Evolutionary conservation across 2,329 filamentous ascomycete species (phyloP).

Genomic region (Cordyceps militaris): DNA sequence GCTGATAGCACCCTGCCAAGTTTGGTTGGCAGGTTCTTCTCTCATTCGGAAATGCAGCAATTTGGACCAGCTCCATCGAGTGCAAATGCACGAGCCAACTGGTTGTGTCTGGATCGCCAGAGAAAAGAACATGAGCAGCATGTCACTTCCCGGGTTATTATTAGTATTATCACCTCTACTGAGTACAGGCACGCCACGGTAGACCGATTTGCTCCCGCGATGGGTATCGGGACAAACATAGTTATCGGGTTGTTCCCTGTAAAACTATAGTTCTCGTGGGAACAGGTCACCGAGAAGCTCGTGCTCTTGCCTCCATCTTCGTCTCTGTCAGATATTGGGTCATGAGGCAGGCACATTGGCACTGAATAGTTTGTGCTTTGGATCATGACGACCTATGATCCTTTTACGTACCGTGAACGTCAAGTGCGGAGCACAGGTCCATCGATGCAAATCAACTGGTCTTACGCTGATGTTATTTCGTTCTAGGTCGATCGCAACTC

Average conservation of each 20-base stretch:
- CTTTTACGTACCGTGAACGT: neutral
- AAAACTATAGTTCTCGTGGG: neutral
- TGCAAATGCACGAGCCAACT: constrained; percentile 1
- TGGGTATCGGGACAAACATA: neutral
- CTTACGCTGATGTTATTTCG: neutral
- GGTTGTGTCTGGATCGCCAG: neutral
- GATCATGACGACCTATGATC: neutral
- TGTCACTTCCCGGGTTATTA: neutral
- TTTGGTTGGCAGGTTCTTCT: neutral
- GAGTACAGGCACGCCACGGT: neutral
- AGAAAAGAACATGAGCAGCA: neutral
- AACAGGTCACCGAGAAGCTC: neutral
- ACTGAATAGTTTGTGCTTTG: neutral
- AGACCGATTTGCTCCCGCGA: constrained; percentile 8
- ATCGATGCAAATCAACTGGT: neutral
- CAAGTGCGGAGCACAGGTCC: neutral
- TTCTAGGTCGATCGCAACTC: neutral
- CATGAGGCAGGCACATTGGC: neutral
- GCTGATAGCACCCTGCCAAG: neutral
- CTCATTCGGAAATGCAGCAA: neutral
- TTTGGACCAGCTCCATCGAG: constrained; percentile 1
- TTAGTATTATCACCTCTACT: neutral
- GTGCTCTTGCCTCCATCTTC: neutral
- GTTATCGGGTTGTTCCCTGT: constrained; percentile 3
- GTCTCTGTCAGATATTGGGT: neutral